Evolutionary conservation across 2,329 filamentous ascomycete genomes (phyloP).

Genomic region (Botrytis galanthina): DNA sequence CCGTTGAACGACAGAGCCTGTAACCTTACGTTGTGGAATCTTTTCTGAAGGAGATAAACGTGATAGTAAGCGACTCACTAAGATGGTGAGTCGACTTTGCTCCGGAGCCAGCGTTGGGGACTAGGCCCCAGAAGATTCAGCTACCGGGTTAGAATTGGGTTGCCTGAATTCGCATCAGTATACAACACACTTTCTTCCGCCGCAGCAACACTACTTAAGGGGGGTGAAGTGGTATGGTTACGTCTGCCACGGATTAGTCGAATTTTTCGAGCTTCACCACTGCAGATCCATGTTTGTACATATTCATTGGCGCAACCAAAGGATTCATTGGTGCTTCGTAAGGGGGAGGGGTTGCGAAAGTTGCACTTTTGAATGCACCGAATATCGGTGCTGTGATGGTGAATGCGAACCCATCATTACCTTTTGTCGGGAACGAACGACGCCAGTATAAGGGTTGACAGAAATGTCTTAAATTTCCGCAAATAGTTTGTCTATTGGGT

Average conservation of each 20-base stretch:
- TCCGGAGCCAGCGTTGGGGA: slow-evolving; percentile 57
- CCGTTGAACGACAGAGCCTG: not conserved
- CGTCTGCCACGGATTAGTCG: slow-evolving; percentile 41
- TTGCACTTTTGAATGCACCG: not conserved
- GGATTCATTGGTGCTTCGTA: not conserved
- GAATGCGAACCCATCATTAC: not conserved
- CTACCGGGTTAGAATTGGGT: not conserved
- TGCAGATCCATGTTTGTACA: not conserved
- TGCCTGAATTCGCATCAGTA: not conserved
- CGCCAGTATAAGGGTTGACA: not conserved
- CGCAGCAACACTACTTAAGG: not conserved
- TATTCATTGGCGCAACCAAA: not conserved
- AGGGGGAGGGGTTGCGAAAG: not conserved
- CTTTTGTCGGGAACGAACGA: not conserved
- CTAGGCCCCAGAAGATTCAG: slow-evolving; percentile 50
- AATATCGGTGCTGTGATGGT: not conserved
- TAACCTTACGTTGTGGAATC: slow-evolving; percentile 26
- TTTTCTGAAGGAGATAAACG: slow-evolving; percentile 59
- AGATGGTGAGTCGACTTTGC: slow-evolving; percentile 45
- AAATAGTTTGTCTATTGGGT: not conserved
- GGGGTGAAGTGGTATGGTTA: slow-evolving; percentile 49
- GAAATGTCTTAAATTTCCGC: not conserved
- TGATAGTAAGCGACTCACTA: slow-evolving; percentile 51
- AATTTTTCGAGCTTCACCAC: slow-evolving; percentile 21
- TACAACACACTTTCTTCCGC: not conserved